Evolutionary conservation across 2,329 filamentous ascomycete genomes (phyloP), one percentile per base, ranked within the genome.

Genomic region (Talaromyces sp.): DNA sequence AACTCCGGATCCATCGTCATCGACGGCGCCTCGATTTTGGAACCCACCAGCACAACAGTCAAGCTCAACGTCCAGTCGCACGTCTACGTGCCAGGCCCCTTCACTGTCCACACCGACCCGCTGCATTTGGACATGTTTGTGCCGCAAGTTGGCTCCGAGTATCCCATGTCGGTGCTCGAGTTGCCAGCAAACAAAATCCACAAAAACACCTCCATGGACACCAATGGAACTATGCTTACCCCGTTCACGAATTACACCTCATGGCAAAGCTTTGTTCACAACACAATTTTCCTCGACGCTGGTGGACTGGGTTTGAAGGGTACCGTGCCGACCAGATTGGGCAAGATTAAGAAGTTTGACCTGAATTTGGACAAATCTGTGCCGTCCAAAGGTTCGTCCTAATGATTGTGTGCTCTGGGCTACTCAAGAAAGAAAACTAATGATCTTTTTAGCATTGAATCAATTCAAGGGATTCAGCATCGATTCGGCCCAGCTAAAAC

Each of bases 391-490:
- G 67, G 71, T 78, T 66, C 57, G 71, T 54, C 32, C 10, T 19
- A 2, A 14, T 52, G 14, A 14, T 7, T 10, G 14, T 19, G 11
- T 24, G 9, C 9, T 10, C n/a, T 19, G 9, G n/a, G 27, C 43
- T 9, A n/a, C 21, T 55, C 29, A 14, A 14, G 26, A 55, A 55
- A 19, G 32, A 51, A 6, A 38, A 26, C 58, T 59, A 61, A 62
- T 27, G 21, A 27, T 32, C 14, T 3, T 54, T n/a, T 26, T n/a
- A 85, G 83, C 79, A 3, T 74, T 86, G 3, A 80, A 85, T 67
- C 74, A 76, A 6, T 80, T 86, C 56, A 65, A 72, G 10, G 80
- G 78, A 9, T 80, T 83, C 67, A 74, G 74, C 54, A 74, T 83
- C 53, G 78, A 75, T 8, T 72, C 79, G 58, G 75, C 80, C 58